Evolutionary conservation across 2,329 filamentous ascomycete genomes (phyloP).

Genomic region (Davidsoniella eucalypti): DNA sequence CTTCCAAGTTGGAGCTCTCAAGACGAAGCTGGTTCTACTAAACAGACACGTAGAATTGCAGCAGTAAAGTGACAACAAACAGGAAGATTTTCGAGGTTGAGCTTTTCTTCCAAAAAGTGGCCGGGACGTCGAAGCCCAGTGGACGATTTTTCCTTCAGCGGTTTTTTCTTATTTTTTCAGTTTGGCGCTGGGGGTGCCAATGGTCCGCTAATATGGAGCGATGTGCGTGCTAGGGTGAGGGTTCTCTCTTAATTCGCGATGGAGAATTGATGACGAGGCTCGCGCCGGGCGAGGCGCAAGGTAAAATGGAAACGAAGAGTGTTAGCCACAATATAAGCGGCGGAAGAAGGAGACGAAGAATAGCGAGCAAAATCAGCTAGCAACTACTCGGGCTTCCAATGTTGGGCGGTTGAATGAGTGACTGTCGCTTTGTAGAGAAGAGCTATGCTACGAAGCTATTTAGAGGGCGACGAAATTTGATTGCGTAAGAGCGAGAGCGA

Average conservation of each 20-base stretch:
- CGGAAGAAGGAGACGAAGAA: not conserved
- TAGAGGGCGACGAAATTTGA: not conserved
- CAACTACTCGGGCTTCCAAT: not conserved
- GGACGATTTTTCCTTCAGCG: not conserved
- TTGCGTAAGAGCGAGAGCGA: not conserved
- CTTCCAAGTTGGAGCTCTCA: not conserved
- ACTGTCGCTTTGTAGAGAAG: not conserved
- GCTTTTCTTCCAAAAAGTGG: not conserved
- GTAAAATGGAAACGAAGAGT: not conserved
- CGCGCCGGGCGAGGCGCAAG: slow-evolving; percentile 8
- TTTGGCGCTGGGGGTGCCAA: not conserved
- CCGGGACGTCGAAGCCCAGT: not conserved
- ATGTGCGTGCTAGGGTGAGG: not conserved
- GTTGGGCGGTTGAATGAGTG: not conserved
- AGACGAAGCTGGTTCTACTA: not conserved
- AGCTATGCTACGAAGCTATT: not conserved
- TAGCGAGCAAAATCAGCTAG: not conserved
- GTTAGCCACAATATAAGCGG: not conserved
- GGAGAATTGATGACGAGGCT: slow-evolving; percentile 7
- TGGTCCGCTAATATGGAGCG: not conserved
- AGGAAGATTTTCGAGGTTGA: not conserved
- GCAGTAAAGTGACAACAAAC: not conserved
- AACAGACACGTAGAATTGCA: not conserved
- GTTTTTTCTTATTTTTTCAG: not conserved
- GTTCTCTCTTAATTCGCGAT: not conserved